Evolutionary conservation across 768 basidiomycete species (phyloP), one percentile per base, ranked within the genome.

Genomic region (Zangia roseola): DNA sequence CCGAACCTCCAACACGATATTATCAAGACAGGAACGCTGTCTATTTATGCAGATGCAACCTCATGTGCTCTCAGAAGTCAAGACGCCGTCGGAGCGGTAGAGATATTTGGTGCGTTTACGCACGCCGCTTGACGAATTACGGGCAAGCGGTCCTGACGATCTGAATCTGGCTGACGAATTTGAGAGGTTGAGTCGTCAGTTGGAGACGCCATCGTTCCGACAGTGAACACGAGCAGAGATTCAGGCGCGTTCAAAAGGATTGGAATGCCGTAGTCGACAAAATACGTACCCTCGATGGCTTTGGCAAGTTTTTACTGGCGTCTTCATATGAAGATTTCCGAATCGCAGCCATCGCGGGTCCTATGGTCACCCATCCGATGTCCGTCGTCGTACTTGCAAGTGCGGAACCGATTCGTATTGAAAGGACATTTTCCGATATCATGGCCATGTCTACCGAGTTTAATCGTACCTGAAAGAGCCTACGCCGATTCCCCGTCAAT

Each of bases 351-450:
- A 20, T 5, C 6, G 55, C 48, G 26, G 69, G 69, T 30, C 68
- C 71, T 3, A 57, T 71, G 16, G 60, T 71, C 34, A 59, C 72
- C 38, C 54, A n/a, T n/a, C n/a, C n/a, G n/a, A n/a, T n/a, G n/a
- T n/a, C 58, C 8, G 20, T 57, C 20, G 55, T 63, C 31, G 46
- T 60, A 12, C 55, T 58, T 19, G 43, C 40, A 17, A 6, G 49
- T 12, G 47, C 14, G 24, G 35, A 47, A 3, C 55, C 57, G 16
- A 21, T 54, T 20, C 55, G 55, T 25, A 20, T 58, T 43, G 20
- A 51, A 14, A 26, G 38, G 21, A 55, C 52, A 6, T 50, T 47
- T 23, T 12, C 34, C 2, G 38, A 52, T 2, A 47, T 62, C 4
- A 14, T 19, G 12, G 28, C 10, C 6, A 39, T 55, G 39, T 38